These are phyloP conservation scores for Leishmania turanica DNA, from an alignment of 208 protist genomes.

Conservation along the genomic window DNA sequence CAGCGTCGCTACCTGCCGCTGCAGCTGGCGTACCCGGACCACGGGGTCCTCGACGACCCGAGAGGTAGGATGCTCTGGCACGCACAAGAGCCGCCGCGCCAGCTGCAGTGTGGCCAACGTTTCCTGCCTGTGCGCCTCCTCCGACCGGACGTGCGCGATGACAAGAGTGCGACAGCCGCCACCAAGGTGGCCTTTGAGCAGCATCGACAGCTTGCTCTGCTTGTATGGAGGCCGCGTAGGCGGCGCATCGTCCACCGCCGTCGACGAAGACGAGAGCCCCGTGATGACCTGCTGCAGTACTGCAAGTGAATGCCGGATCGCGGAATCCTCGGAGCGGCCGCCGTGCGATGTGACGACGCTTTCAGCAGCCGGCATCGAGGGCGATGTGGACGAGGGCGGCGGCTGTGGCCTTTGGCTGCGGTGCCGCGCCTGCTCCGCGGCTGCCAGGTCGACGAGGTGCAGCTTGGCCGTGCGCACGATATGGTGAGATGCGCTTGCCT, in stretches of 20 bases:
- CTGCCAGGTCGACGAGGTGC: slow-evolving; percentile 93
- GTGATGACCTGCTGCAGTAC: slow-evolving; percentile 94
- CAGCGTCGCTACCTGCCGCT: slow-evolving; percentile 82
- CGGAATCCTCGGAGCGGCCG: slow-evolving; percentile 10
- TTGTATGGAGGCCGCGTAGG: slow-evolving; percentile 46
- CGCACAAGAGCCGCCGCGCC: slow-evolving; percentile 85
- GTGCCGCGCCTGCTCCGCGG: slow-evolving; percentile 53
- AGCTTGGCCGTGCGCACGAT: slow-evolving; percentile 47
- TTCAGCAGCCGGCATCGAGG: not conserved
- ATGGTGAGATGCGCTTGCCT: slow-evolving; percentile 30
- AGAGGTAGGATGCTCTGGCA: slow-evolving; percentile 67
- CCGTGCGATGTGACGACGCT: not conserved
- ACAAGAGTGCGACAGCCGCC: slow-evolving; percentile 81
- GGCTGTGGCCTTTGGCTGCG: not conserved
- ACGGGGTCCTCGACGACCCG: slow-evolving; percentile 74
- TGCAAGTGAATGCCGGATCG: slow-evolving; percentile 78
- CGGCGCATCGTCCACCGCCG: not conserved
- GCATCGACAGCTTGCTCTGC: slow-evolving; percentile 88
- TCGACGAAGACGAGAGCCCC: slow-evolving; percentile 34
- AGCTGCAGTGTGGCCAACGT: slow-evolving; percentile 89
- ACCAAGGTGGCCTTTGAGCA: slow-evolving; percentile 90
- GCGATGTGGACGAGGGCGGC: slow-evolving; percentile 15
- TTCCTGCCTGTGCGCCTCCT: slow-evolving; percentile 58
- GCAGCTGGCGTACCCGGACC: slow-evolving; percentile 70
- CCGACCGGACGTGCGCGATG: slow-evolving; percentile 86